Percentiles rank a stretch among this genome's conserved stretches.
phyloP scores from a whole-genome alignment of 1,284 basidiomycete species.

The Apiotrichum akiyoshidainum region DNA sequence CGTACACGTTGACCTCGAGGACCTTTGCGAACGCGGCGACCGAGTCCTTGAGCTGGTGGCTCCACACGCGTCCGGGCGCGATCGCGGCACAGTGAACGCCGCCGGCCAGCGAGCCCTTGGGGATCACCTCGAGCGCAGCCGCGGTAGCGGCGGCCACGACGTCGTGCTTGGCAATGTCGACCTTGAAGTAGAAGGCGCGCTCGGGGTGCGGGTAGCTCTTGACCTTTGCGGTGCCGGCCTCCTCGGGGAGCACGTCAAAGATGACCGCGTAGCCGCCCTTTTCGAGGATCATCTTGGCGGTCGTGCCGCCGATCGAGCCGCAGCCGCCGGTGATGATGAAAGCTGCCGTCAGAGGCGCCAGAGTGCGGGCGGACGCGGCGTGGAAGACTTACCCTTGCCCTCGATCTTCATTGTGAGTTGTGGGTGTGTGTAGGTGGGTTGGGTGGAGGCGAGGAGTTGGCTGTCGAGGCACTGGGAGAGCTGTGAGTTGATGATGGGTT shows the following conservation, averaged over 20 bases:
- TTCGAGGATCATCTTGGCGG: conserved; percentile 24
- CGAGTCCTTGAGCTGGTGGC: conserved; percentile 19
- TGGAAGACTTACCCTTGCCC: conserved; percentile 9
- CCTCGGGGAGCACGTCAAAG: conserved; percentile 25
- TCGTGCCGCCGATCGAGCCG: conserved; percentile 27
- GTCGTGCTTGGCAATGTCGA: conserved; percentile 21
- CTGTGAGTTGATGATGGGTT: neutral
- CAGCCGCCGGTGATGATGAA: conserved; percentile 32
- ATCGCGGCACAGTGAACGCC: conserved; percentile 36
- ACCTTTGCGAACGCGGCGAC: conserved; percentile 25
- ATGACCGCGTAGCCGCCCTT: conserved; percentile 22
- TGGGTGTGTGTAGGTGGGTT: neutral
- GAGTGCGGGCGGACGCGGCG: too few relatives aligned
- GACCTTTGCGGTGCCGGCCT: conserved; percentile 19
- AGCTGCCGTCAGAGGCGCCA: conserved; percentile 17
- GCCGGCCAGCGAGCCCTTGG: conserved; percentile 30
- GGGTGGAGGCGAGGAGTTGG: neutral
- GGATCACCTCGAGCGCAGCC: conserved; percentile 18
- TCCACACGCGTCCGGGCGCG: conserved; percentile 19
- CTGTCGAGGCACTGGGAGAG: too few relatives aligned
- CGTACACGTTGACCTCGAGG: conserved; percentile 29
- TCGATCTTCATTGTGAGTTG: conserved; percentile 16
- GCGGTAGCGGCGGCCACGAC: conserved; percentile 12
- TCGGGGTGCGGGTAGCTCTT: conserved; percentile 22
- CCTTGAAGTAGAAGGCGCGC: conserved; percentile 23